Base-by-base conservation (phyloP, 306 rosid genomes). In the Fragaria vesca region DNA sequence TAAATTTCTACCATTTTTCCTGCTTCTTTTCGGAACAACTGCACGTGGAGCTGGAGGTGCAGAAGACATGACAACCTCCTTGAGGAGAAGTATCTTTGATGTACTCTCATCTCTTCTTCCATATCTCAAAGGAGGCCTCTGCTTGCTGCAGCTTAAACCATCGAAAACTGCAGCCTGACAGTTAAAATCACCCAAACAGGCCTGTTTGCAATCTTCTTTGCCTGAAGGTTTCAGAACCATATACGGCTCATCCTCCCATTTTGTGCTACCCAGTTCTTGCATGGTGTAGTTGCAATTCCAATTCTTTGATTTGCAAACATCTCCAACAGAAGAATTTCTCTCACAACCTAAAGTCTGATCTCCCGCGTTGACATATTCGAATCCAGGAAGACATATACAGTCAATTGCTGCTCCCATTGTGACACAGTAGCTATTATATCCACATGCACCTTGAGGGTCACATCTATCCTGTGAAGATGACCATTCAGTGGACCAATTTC, bases 131-230 rank as follows among this genome's bases (percentile, higher is more conserved):
- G 83, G 86, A 69, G 78, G 74, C 38, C 28, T 78, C 65, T 48
- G 80, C 61, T 69, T 83, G 3, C 3, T 6, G 47, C 86, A 83
- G 3, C 0, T 79, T 7, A 7, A 17, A 52, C 9, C 58, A 0
- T 16, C 10, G 11, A 34, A 52, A 12, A 71, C 40, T 3, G 71
- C 66, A 8, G 58, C 83, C 28, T 83, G 74, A 43, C 86, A 82
- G 72, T 68, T 78, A 30, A 79, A 74, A 40, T 82, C 86, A 5
- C 52, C 71, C 32, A 32, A 45, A 30, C 86, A 83, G 12, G 81
- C 75, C 50, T 9, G 30, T 51, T 3, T 4, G 62, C 83, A 83
- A 34, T 47, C 69, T 3, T 70, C 80, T 65, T 16, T 54, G 12
- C 15, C 20, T 6, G 18, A 2, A 2, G 58, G 6, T 17, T 58